Base-by-base conservation (phyloP, 1,284 basidiomycete species). In the Cystobasidiaceae sp. region DNA sequence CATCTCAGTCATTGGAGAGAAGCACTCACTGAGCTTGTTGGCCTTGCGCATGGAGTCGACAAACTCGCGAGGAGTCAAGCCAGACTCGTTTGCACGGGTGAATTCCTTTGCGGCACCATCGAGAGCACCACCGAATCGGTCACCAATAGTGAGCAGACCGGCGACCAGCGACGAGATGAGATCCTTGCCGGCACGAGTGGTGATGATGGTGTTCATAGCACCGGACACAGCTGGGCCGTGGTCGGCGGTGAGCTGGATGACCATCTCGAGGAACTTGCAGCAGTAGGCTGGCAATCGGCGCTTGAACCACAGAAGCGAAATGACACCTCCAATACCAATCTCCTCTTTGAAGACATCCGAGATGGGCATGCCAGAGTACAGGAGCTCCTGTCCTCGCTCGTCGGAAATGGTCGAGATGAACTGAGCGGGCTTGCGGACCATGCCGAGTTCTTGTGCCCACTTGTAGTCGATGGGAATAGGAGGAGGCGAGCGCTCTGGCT, bases 361-460 rank as follows among this genome's bases (percentile, higher is more conserved):
- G 79, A 98, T 98, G 74, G 90, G 88, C 92, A 98, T 97, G 74
- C 96, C 96, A 67, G 93, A 92, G 81, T 98, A 98, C 76, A 98
- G 82, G 69, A 98, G 85, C 82, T 98, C 96, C 78, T 97, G 93
- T 3, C 94, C 94, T 76, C 94, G 90, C 83, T 98, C 96, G 80
- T 98, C 96, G 67, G 93, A 97, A 80, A 98, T 98, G 72, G 96
- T 97, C 58, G 93, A 97, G 82, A 98, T 97, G 84, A 98, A 98
- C 13, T 94, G 93, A 46, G 94, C 93, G 43, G 94, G 94, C 82
- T 97, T 97, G 76, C 94, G 88, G 78, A 98, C 93, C 78, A 97
- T 87, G 67, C 94, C 94, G 66, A 97, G 87, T 81, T 97, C 94
- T 82, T 82, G 78, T 46, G 94, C 94, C 94, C 94, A 97, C 83